Evolutionary conservation across 345 rosid species (phyloP), one percentile per base, ranked within the genome.

Genomic region (Cardiospermum halicacabum): DNA sequence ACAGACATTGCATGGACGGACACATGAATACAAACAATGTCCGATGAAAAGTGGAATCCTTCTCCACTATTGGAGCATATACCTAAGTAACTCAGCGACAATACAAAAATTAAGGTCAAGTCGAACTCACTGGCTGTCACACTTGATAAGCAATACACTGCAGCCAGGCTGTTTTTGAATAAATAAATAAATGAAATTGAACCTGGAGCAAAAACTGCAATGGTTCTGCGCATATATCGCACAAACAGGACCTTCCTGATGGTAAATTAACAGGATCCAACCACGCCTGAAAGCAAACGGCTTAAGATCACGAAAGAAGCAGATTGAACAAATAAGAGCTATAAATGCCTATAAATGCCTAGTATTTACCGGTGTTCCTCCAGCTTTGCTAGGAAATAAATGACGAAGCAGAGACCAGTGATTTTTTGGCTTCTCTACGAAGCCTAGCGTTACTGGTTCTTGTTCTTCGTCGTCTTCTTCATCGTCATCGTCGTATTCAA

Each of bases 201-300:
- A 94, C 99, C 86, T 94, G 99, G 65, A 91, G 85, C 65, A 91
- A 64, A 76, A 94, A 94, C 40, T 91, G 92, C 59, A 89, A 50
- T n/a, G 95, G 96, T 31, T 85, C 77, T 72, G 85, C 92, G 64
- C 99, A 94, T 21, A 85, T 59, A 71, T 84, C 99, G 66, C 97
- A 94, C 1, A 75, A 43, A 69, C 74, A 62, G 62, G 85, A 82
- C 64, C 70, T 77, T 60, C 92, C 89, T 13, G 87, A 69, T 3
- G 99, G 97, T 48, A 94, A 79, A 67, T 87, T 84, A 74, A 84
- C 65, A 2, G 99, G 96, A 79, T 87, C 88, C 75, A 94, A 69
- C 96, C 99, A 94, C 2, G 97, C 97, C 97, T 94, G 45, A 31
- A 50, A 19, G 22, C 15, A 61, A 24, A 9, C 61, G 9, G 62